Base-by-base conservation (phyloP, 1,284 basidiomycete genomes). In the Earliella scabrosa region DNA sequence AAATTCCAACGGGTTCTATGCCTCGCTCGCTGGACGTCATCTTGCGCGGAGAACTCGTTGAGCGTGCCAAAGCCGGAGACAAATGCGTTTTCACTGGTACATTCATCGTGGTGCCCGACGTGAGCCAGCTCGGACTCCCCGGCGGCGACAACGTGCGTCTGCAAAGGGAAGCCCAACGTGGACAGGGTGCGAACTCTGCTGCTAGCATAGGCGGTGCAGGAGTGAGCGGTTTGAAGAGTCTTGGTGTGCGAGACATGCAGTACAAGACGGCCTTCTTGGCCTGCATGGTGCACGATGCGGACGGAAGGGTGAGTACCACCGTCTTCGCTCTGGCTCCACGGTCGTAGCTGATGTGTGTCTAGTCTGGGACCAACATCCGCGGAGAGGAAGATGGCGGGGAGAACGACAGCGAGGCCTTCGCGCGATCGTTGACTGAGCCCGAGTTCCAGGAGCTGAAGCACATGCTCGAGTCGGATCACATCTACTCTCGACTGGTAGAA, bases 231-330 rank as follows among this genome's bases (percentile, higher is more conserved):
- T 73, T 99, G 66, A 98, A 98, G 75, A 91, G 87, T 58, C 78
- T 99, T 14, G 97, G 97, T 73, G 97, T 98, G 4, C 81, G 95
- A 58, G 97, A 99, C 73, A 69, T 99, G 63, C 93, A 95, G 67
- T 99, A 99, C 75, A 98, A 98, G 81, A 99, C 97, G 2, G 97
- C 97, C 8, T 99, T 99, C 75, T 76, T 99, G 61, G 95, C 97
- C 6, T 99, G 97, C 69, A 98, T 98, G 95, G 97, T 94, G 3
- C 91, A 95, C 61, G 92, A 93, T 67, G 86, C 90, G 1, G 95
- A 98, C 68, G 87, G 87, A 31, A 81, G 92, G 66, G 93, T 94
- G 69, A 74, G 90, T 75, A 2, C 5, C 21, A 27, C 20, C 27
- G 5, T 23, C 13, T 18, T 27, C 9, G 11, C 23, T 26, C 11